These are phyloP conservation scores for Verticillium nubilum DNA, from an alignment of 2,329 filamentous ascomycete genomes.

Conservation along the genomic window DNA sequence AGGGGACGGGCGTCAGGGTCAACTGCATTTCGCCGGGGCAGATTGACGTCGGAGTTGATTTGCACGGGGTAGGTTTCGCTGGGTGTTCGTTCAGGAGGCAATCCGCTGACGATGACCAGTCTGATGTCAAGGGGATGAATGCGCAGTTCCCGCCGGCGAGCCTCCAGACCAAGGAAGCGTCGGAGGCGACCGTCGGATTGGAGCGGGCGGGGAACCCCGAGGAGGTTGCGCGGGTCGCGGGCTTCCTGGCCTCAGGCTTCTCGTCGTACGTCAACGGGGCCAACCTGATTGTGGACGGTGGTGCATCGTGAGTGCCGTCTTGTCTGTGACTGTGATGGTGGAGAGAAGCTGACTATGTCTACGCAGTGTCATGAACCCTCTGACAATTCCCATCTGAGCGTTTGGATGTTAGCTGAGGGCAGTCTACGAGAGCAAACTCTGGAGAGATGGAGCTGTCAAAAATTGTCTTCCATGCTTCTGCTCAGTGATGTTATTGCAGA, in stretches of 20 bases:
- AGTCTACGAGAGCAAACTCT: no score
- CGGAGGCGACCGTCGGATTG: slow-evolving; percentile 48
- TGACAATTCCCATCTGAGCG: slow-evolving; percentile 30
- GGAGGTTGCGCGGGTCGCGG: slow-evolving; percentile 55
- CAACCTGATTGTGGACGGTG: slow-evolving; percentile 58
- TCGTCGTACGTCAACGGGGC: slow-evolving; percentile 57
- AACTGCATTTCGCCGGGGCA: slow-evolving; percentile 43
- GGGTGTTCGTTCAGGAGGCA: background rate
- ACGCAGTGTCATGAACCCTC: slow-evolving; percentile 30
- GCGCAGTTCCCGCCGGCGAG: slow-evolving; percentile 50
- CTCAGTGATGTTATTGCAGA: no score
- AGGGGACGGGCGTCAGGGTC: slow-evolving; percentile 53
- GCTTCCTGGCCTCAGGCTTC: slow-evolving; percentile 58
- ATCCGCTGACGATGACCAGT: slow-evolving; percentile 17
- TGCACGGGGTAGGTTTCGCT: slow-evolving; percentile 31
- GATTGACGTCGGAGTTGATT: slow-evolving; percentile 31
- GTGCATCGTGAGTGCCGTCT: slow-evolving; percentile 31
- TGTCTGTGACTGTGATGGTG: background rate
- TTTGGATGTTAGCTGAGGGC: background rate
- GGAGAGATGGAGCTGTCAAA: no score
- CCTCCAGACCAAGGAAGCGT: slow-evolving; percentile 43
- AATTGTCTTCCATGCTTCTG: no score
- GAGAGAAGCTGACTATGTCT: slow-evolving; percentile 8
- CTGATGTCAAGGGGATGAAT: slow-evolving; percentile 43
- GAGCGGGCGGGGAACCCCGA: slow-evolving; percentile 52